Conservation (phyloP, 306 rosid genomes). For the Cucumis hystrix region DNA sequence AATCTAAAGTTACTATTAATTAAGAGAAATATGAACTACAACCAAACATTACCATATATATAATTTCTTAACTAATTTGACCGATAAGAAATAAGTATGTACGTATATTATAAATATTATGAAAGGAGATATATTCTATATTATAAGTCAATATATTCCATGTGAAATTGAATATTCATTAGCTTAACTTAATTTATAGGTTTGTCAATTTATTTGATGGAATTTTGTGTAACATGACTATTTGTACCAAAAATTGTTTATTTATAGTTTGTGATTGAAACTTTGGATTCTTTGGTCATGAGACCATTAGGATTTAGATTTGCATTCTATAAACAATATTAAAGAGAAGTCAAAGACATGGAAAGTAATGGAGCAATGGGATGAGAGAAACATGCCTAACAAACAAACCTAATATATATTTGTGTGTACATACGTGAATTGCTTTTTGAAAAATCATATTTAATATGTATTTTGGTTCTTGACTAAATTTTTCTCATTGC, state of each 20-base stretch:
- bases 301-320: not conserved
- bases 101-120: too few species aligned
- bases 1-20: too few species aligned
- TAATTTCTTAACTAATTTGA: too few species aligned
- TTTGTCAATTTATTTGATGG: not conserved
- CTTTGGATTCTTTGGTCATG: not conserved
- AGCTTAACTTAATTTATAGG: too few species aligned
- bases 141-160: too few species aligned
- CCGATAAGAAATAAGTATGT: too few species aligned
- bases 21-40: too few species aligned
- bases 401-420: not conserved
- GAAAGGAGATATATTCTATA: too few species aligned
- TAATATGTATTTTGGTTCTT: too few species aligned
- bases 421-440: not conserved
- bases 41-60: too few species aligned
- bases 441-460: not conserved
- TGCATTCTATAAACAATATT: not conserved
- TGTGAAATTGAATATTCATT: too few species aligned
- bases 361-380: not conserved
- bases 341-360: not conserved
- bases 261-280: not conserved
- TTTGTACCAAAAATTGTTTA: not conserved
- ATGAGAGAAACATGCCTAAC: not conserved
- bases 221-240: not conserved
- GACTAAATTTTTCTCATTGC: too few species aligned